Base-by-base conservation (phyloP, 192 early-diverging fungal species). In the Dissophora ornata region DNA sequence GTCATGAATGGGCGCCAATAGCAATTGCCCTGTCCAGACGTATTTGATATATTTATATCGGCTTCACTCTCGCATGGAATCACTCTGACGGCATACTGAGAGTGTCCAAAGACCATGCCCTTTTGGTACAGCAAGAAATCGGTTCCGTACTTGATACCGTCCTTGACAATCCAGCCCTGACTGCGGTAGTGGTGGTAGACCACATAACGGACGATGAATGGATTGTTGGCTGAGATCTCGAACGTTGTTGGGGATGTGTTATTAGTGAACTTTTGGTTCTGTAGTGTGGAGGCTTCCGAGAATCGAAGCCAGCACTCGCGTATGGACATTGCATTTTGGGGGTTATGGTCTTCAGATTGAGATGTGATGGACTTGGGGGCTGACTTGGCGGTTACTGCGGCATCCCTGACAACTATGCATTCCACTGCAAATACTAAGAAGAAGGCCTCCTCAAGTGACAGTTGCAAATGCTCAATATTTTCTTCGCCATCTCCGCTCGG, bases 171-270 rank as follows among this genome's bases (percentile, higher is more conserved):
- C 95, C 95, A 97, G 1, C 93, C 92, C 13, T 82, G 83, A 29
- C 89, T 87, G 9, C 93, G 83, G 69, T 92, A 97, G 74, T 94
- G 87, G 57, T 92, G 93, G 74, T 95, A 97, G 0, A 86, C 94
- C 1, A 88, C 89, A 73, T 96, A 95, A 30, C 81, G 74, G 1
- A 88, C 67, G 12, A 81, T 81, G 71, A 95, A 93, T 3, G 75
- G 64, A n/a, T 82, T 77, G 33, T 73, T 57, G 4, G 55, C n/a
- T 13, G 32, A 53, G n/a, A 62, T 44, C 2, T 25, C 44, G 8
- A 4, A 12, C 26, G 42, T 13, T 41, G 32, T 30, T 42, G 38
- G 28, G 2, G 15, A 22, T 11, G 36, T 7, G 5, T 52, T 56
- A 26, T 22, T 16, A 30, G 58, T 29, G 40, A 45, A 22, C 25